Base-by-base conservation (phyloP, 352 stramenopile genomes). In the Aphanomyces invadans region DNA sequence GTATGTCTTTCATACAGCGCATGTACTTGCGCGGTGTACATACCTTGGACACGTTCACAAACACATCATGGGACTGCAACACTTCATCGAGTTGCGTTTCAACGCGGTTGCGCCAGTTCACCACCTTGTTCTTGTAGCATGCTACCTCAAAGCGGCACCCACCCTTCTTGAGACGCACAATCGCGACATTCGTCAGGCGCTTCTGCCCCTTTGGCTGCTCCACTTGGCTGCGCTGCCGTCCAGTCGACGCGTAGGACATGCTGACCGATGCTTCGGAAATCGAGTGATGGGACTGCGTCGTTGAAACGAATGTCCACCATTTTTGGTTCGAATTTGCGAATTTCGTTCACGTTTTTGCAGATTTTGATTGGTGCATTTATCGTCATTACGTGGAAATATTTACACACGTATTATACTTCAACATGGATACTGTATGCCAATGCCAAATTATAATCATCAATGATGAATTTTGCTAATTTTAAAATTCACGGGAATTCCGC, bases 61-160 rank as follows among this genome's bases (percentile, higher is more conserved):
- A 99, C 44, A 99, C 89, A 48, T 89, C 91, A 46, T 87, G 88
- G 70, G 97, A 98, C 81, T 99, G 97, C 29, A 99, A 82, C 39
- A 99, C 97, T 81, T 99, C 97, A 64, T 95, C 92, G 36, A 99
- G 86, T 79, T 99, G 96, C 49, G 88, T 97, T 78, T 99, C 97
- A 36, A 99, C 87, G 54, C 96, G 92, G 75, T 98, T 97, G 60
- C 97, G 88, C 86, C 96, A 99, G 79, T 99, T 98, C 32, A 99
- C 80, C 25, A 98, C 95, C 76, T 99, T 99, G 86, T 99, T 99
- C 67, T 95, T 94, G 80, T 99, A 99, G 75, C 95, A 99, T 15
- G 97, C 97, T 56, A 99, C 96, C 78, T 99, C 97, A 74, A 99
- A 99, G 48, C 95, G 86, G 71, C 98, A 97, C 21, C 96, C 96